Evolutionary conservation across 108 stramenopile species (phyloP).

Genomic region (Discostella stelligeroides): DNA sequence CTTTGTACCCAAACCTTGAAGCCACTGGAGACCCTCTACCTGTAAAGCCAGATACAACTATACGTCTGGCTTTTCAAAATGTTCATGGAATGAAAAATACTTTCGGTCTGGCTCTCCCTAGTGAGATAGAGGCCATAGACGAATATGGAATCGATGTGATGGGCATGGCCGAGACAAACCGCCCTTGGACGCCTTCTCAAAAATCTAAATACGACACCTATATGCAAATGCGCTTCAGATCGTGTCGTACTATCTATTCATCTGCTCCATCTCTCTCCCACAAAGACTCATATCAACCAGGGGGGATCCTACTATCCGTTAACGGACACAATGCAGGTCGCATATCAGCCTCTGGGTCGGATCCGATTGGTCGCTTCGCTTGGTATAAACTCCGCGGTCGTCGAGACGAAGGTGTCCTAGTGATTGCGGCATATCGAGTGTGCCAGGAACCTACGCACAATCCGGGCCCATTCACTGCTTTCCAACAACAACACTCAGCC

Average conservation of each 20-base stretch:
- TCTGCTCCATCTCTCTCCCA: background rate
- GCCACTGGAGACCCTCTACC: too few relatives aligned
- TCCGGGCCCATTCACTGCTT: slow-evolving; percentile 5
- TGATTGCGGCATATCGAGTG: background rate
- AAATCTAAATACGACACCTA: background rate
- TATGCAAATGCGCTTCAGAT: background rate
- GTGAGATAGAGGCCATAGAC: too few relatives aligned
- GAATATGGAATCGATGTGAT: too few relatives aligned
- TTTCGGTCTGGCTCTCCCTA: too few relatives aligned
- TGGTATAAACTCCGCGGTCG: background rate
- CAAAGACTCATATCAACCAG: background rate
- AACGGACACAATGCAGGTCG: background rate
- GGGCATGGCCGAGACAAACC: too few relatives aligned
- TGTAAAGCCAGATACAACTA: too few relatives aligned
- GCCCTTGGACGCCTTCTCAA: too few relatives aligned
- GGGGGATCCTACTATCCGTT: background rate
- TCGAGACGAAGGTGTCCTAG: background rate
- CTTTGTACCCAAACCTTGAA: too few relatives aligned
- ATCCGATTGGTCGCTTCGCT: background rate
- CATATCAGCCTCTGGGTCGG: background rate
- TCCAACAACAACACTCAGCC: background rate
- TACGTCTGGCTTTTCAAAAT: too few relatives aligned
- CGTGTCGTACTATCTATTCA: background rate
- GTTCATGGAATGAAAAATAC: too few relatives aligned
- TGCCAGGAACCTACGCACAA: background rate